Conservation (phyloP, 805 yeast genomes). For the Metschnikowia lachancei region DNA sequence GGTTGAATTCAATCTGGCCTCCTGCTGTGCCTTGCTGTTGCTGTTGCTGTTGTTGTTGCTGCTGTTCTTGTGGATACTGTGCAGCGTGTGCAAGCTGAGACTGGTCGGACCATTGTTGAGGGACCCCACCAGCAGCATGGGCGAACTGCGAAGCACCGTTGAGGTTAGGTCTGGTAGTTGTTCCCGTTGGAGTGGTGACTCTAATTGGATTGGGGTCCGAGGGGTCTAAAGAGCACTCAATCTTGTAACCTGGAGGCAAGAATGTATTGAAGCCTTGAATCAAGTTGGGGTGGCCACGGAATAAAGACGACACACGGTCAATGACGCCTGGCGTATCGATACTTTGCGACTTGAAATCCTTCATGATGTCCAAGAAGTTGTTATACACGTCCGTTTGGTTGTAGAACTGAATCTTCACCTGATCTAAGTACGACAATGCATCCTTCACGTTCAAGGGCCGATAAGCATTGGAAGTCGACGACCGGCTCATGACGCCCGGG, state of each 20-base stretch:
- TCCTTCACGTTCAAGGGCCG: constrained; percentile 93
- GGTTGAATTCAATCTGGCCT: constrained; percentile 90
- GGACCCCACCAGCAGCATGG: constrained; percentile 6
- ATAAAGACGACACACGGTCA: constrained; percentile 86
- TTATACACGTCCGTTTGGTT: constrained; percentile 94
- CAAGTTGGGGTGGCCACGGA: constrained; percentile 88
- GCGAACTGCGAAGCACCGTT: constrained; percentile 11
- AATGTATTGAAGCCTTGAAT: constrained; percentile 98
- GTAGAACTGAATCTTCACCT: constrained; percentile 89
- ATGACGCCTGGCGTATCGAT: constrained; percentile 99
- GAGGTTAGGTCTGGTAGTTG: constrained; percentile 62
- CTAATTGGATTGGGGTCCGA: constrained; percentile 88
- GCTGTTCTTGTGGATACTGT: constrained; percentile 5
- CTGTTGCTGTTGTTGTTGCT: constrained; percentile 8
- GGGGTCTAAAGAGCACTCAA: constrained; percentile 87
- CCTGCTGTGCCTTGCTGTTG: constrained; percentile 29
- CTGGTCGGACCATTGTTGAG: constrained; percentile 11
- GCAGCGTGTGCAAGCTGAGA: constrained; percentile 5
- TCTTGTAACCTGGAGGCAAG: constrained; percentile 92
- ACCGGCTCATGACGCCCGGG: constrained; percentile 37
- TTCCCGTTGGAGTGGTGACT: constrained; percentile 94
- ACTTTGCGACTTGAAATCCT: constrained; percentile 93
- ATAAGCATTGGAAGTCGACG: constrained; percentile 46
- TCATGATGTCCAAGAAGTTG: constrained; percentile 95
- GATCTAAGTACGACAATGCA: constrained; percentile 92